Evolutionary conservation across 164 flowering plant species (phyloP), one percentile per base, ranked within the genome.

Genomic region (Sextonia rubra): DNA sequence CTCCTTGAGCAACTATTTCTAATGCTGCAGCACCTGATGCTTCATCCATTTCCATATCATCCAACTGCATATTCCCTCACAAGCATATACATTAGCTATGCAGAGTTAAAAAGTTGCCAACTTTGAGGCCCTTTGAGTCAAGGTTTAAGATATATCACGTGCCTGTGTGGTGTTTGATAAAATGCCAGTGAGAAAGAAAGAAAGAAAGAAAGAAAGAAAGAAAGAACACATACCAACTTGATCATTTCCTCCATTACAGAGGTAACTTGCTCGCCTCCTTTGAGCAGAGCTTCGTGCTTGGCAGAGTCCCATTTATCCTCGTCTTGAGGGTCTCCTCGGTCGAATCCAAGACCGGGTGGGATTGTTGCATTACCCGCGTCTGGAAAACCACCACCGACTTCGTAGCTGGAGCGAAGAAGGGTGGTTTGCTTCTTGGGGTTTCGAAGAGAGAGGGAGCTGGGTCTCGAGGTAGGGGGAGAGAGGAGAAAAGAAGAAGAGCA

Each of bases 181-280:
- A 32, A n/a, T 66, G 55, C 44, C 48, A 58, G 48, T 4, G 30
- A 20, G 48, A 44, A n/a, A n/a, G n/a, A n/a, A n/a, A n/a, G n/a
- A n/a, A n/a, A 37, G 30, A 55, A 47, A 17, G 3, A 15, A 26
- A n/a, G n/a, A n/a, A 23, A 62, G 20, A 25, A 27, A 17, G 26
- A 11, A 3, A 66, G 3, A 48, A 23, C 44, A 71, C 89, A 72
- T 79, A 95, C 99, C 71, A 95, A 86, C 26, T 81, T 83, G 71
- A 86, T 79, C 88, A 95, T 91, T 66, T 95, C 97, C 77, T 88
- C 78, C 18, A 95, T 91, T 64, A 95, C 94, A 73, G 99, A 92
- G 47, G 86, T 84, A 79, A 95, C 98, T 73, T 95, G 99, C 22
- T 95, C 99, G 0, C 99, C 99, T 47, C 99, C 99, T 78, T 83